Evolutionary conservation across 129 eudicot genomes (phyloP), one percentile per base, ranked within the genome.

Genomic region (Centella asiatica): DNA sequence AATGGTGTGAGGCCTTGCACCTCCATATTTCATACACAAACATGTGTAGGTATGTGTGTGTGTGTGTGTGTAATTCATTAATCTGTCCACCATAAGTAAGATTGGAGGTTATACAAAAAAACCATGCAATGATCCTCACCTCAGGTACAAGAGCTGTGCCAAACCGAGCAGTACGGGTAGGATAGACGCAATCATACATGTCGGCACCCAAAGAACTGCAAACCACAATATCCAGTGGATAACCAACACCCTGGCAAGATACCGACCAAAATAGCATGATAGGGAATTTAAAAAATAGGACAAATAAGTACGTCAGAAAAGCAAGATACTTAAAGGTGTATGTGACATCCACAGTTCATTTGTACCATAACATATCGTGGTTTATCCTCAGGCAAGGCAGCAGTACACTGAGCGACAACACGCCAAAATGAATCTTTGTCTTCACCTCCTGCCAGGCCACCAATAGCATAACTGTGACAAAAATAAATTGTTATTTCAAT

Each of bases 381-480:
- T 66, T 90, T 90, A 80, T 76, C 76, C 75, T 90, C 94, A 58
- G 98, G 98, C 65, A 90, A 78, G 67, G 90, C 80, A 68, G 98
- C 95, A 15, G 98, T 90, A 75, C 98, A 90, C 78, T 90, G 98
- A 39, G 98, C 98, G 75, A 90, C 98, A 74, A 90, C 94, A 28
- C 97, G 87, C 95, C 97, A 90, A 79, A 90, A 90, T 69, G 97
- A 86, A 78, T 90, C 97, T 74, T 90, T 90, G 60, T 87, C 95
- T 77, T 90, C 97, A 68, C 97, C 97, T 54, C 97, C 97, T 53
- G 97, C 83, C 72, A 90, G 98, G 60, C 98, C 98, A 73, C 98
- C 98, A 62, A 90, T 90, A 45, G 98, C 98, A 73, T 90, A 90
- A 75, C 98, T 90, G 90, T 71, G 69, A 66, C 78, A 83, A 68